phyloP scores from a whole-genome alignment of 1,284 basidiomycete species.

The Cutaneotrichosporon daszewskae region DNA sequence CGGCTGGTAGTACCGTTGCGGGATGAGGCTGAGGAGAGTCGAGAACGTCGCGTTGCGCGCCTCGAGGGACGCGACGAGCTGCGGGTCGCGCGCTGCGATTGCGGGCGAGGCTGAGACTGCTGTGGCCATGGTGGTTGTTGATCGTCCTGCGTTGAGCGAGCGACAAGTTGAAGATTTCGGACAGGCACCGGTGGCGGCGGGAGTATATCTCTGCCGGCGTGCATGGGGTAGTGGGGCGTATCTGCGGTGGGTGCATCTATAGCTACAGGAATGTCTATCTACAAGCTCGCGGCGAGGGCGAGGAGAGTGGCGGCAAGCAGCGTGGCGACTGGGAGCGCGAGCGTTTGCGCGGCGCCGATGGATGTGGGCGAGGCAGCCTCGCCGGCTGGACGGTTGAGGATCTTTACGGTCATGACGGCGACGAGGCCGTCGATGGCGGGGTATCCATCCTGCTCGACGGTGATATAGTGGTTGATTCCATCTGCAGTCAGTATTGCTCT shows the following conservation, averaged over 20 bases:
- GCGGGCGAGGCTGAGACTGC: background rate
- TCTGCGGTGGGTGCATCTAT: too few relatives aligned
- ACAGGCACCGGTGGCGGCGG: background rate
- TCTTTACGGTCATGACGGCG: slow-evolving; percentile 69
- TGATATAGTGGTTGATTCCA: slow-evolving; percentile 70
- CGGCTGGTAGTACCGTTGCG: slow-evolving; percentile 76
- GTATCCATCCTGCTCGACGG: slow-evolving; percentile 56
- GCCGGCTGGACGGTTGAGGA: slow-evolving; percentile 40
- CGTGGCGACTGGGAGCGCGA: background rate
- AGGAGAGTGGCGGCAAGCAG: background rate
- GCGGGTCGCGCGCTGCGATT: slow-evolving; percentile 5
- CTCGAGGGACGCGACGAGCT: slow-evolving; percentile 58
- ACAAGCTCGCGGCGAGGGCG: too few relatives aligned
- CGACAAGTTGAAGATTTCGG: background rate
- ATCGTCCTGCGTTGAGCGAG: background rate
- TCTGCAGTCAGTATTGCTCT: slow-evolving; percentile 24
- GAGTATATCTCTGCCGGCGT: background rate
- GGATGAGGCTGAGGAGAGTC: slow-evolving; percentile 71
- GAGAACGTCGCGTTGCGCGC: slow-evolving; percentile 78
- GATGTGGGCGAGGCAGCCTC: background rate
- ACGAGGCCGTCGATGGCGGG: slow-evolving; percentile 79
- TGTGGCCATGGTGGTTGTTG: slow-evolving; percentile 5
- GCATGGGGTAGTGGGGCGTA: too few relatives aligned
- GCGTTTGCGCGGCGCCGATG: background rate
- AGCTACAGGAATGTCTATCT: too few relatives aligned